Percentiles rank a stretch among this genome's conserved stretches.
These are phyloP conservation scores for Escovopsis sp. DNA, from an alignment of 2,329 filamentous ascomycete species.

Conservation along the genomic window DNA sequence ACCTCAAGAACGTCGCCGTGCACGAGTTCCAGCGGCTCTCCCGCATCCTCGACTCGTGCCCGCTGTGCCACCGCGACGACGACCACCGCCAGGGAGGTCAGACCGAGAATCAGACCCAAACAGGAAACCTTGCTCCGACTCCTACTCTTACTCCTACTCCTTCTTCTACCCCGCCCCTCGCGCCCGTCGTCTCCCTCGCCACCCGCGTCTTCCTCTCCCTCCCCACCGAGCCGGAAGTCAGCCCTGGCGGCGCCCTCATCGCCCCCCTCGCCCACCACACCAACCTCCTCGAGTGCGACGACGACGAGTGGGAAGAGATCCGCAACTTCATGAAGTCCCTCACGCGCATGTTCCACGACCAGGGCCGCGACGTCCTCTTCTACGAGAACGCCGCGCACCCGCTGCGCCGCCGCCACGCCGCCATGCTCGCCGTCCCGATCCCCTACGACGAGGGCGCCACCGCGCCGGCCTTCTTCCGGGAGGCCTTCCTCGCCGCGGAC, in stretches of 20 bases:
- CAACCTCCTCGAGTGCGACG: slow-evolving; percentile 93
- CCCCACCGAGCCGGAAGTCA: slow-evolving; percentile 77
- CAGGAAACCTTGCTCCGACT: too few relatives aligned
- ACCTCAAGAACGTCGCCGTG: slow-evolving; percentile 77
- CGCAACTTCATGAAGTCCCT: slow-evolving; percentile 98
- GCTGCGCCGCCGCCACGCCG: slow-evolving; percentile 64
- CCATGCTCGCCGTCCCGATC: slow-evolving; percentile 72
- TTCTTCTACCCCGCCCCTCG: slow-evolving; percentile 70
- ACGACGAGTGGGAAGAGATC: slow-evolving; percentile 98
- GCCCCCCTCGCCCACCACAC: slow-evolving; percentile 74
- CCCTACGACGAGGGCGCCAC: slow-evolving; percentile 85
- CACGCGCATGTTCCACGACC: slow-evolving; percentile 85
- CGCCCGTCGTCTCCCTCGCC: slow-evolving; percentile 71
- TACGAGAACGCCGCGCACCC: slow-evolving; percentile 91
- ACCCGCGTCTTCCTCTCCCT: slow-evolving; percentile 81
- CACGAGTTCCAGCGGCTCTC: slow-evolving; percentile 83
- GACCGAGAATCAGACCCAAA: too few relatives aligned
- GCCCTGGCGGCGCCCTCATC: slow-evolving; percentile 69
- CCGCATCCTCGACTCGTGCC: slow-evolving; percentile 70
- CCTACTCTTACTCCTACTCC: too few relatives aligned
- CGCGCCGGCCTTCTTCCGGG: slow-evolving; percentile 86
- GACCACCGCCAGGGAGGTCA: slow-evolving; percentile 50
- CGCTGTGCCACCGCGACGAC: slow-evolving; percentile 86
- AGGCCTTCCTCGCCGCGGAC: slow-evolving; percentile 76
- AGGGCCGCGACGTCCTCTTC: slow-evolving; percentile 84